phyloP scores from a whole-genome alignment of 2,329 filamentous ascomycete species.

The Aureobasidium musti region DNA sequence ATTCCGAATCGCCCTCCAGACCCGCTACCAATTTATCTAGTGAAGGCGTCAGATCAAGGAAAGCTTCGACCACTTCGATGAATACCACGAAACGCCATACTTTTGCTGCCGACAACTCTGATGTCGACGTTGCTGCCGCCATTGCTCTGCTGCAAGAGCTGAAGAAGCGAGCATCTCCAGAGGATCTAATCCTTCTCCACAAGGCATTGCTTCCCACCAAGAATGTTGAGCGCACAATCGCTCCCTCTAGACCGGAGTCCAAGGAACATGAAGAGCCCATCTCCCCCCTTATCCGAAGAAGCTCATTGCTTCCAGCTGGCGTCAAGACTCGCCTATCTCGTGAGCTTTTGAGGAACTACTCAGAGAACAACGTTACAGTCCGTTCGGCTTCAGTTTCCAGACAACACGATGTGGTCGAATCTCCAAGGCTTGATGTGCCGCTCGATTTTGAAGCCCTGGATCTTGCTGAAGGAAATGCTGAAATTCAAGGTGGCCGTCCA shows the following conservation, averaged over 20 bases:
- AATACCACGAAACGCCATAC: slow-evolving; percentile 21
- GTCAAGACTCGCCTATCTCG: slow-evolving; percentile 36
- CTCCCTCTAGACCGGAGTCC: slow-evolving; percentile 11
- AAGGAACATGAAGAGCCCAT: slow-evolving; percentile 20
- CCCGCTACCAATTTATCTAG: not conserved
- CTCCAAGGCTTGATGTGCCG: slow-evolving; percentile 19
- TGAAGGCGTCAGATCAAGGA: not conserved
- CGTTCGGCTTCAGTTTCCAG: slow-evolving; percentile 8
- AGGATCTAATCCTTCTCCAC: slow-evolving; percentile 50
- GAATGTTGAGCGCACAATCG: slow-evolving; percentile 33
- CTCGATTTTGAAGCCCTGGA: slow-evolving; percentile 34
- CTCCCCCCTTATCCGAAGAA: slow-evolving; percentile 40
- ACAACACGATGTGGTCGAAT: not conserved
- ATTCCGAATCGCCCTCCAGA: slow-evolving; percentile 12
- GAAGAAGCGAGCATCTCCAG: slow-evolving; percentile 51
- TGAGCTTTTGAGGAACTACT: slow-evolving; percentile 32
- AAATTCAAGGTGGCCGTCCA: not conserved
- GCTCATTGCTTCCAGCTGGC: slow-evolving; percentile 47
- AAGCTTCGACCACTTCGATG: not conserved
- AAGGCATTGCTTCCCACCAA: slow-evolving; percentile 42
- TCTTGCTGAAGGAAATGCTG: slow-evolving; percentile 33
- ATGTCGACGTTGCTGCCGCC: slow-evolving; percentile 49
- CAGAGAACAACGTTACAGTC: slow-evolving; percentile 14
- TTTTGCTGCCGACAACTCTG: slow-evolving; percentile 19
- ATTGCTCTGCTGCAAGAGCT: slow-evolving; percentile 51